These are phyloP conservation scores for Suillus brevipes DNA, from an alignment of 768 basidiomycete genomes.

Conservation along the genomic window DNA sequence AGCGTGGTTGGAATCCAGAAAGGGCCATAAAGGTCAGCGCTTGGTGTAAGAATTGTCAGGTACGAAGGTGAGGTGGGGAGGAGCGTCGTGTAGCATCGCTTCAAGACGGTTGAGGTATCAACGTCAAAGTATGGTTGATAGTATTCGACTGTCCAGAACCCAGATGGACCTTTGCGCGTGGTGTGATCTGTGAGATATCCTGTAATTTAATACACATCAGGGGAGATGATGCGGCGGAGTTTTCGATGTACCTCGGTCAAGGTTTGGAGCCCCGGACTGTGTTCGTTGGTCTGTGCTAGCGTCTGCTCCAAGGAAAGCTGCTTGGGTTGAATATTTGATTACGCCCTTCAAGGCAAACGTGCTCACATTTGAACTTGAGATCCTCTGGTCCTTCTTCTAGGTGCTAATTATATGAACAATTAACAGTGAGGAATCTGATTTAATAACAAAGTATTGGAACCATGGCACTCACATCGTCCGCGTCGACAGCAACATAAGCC, in stretches of 20 bases:
- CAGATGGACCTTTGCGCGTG: slow-evolving; percentile 45
- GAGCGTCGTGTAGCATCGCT: slow-evolving; percentile 75
- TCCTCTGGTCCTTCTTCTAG: slow-evolving; percentile 69
- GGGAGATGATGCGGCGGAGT: neutral
- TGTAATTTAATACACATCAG: slow-evolving; percentile 25
- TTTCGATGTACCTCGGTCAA: slow-evolving; percentile 49
- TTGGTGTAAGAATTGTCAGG: slow-evolving; percentile 56
- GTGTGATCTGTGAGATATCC: slow-evolving; percentile 65
- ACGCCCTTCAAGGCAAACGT: neutral
- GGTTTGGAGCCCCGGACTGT: slow-evolving; percentile 33
- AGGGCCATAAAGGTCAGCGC: slow-evolving; percentile 77
- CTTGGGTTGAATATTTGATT: slow-evolving; percentile 3
- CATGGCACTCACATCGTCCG: slow-evolving; percentile 58
- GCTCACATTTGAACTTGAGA: slow-evolving; percentile 71
- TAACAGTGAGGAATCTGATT: neutral
- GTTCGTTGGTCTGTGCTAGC: slow-evolving; percentile 28
- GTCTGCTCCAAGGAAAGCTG: slow-evolving; percentile 61
- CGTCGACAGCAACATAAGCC: slow-evolving; percentile 73
- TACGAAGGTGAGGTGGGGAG: slow-evolving; percentile 71
- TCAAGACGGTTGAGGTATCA: slow-evolving; percentile 75
- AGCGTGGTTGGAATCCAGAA: slow-evolving; percentile 98
- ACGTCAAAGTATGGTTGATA: slow-evolving; percentile 90
- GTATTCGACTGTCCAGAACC: slow-evolving; percentile 82
- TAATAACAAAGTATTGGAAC: neutral
- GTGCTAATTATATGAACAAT: slow-evolving; percentile 33